A percentile compares a stretch with the other conserved stretches of the same genome.
phyloP scores from a whole-genome alignment of 140 eudicot genomes.

The Ambrosia hybrid region DNA sequence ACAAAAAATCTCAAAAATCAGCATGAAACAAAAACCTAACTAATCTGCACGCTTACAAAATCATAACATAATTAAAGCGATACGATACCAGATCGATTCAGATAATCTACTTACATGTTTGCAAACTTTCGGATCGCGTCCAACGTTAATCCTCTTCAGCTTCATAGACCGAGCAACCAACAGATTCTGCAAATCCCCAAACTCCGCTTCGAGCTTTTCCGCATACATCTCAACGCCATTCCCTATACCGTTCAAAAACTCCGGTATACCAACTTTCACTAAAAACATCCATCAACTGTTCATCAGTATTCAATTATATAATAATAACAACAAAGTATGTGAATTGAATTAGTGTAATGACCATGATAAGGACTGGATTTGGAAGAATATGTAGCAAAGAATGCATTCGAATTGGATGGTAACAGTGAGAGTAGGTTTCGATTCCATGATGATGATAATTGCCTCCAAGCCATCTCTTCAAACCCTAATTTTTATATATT shows the following conservation, averaged over 20 bases:
- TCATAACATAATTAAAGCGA: no score
- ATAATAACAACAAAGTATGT: neutral
- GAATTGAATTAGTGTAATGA: conserved; percentile 3
- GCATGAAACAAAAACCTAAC: neutral
- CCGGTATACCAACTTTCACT: conserved; percentile 90
- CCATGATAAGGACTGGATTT: conserved; percentile 52
- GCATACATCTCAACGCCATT: conserved; percentile 75
- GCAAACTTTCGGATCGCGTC: conserved; percentile 51
- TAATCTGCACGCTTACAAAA: neutral
- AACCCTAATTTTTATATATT: neutral
- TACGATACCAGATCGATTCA: neutral
- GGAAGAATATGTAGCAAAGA: conserved; percentile 55
- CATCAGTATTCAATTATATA: neutral
- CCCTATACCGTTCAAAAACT: conserved; percentile 81
- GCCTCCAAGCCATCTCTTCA: neutral
- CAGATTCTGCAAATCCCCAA: conserved; percentile 77
- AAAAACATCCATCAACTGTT: neutral
- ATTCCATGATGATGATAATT: neutral
- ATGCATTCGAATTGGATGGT: neutral
- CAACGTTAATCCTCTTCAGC: conserved; percentile 69
- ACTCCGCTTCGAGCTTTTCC: conserved; percentile 68
- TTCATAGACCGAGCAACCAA: conserved; percentile 70
- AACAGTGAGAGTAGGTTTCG: neutral
- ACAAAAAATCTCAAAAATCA: neutral
- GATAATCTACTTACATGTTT: conserved; percentile 49